A percentile compares a stretch with the other conserved stretches of the same genome.
Evolutionary conservation across 2,329 filamentous ascomycete genomes (phyloP).

Genomic region (Pseudogymnoascus sp.): DNA sequence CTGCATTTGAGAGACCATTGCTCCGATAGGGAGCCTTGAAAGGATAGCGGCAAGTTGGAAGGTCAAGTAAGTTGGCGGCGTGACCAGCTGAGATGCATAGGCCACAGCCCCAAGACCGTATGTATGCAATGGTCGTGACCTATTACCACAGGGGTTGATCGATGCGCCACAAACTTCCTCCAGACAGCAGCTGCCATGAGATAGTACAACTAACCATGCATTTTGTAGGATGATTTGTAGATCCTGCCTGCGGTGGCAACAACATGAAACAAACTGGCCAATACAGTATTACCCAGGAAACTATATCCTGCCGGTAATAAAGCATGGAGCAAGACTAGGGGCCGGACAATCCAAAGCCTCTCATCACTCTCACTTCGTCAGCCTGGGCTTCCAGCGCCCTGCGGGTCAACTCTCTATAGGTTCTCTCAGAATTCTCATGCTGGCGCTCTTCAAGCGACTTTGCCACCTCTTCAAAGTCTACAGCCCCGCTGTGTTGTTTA

Average conservation of each 20-base stretch:
- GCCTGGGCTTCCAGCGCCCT: conserved; percentile 68
- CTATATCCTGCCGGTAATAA: neutral
- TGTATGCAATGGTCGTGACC: neutral
- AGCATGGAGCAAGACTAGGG: neutral
- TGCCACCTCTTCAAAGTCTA: conserved; percentile 41
- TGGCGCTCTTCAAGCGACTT: conserved; percentile 38
- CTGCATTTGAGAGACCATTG: neutral
- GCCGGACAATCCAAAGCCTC: conserved; percentile 47
- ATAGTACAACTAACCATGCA: neutral
- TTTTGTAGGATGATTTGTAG: neutral
- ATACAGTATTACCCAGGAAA: neutral
- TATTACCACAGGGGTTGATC: neutral
- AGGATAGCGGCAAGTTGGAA: neutral
- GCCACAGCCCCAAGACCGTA: neutral
- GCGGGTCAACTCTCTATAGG: conserved; percentile 65
- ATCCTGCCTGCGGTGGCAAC: neutral
- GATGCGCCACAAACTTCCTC: neutral
- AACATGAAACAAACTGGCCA: neutral
- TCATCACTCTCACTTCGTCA: conserved; percentile 68
- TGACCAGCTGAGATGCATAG: neutral
- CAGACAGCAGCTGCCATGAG: neutral
- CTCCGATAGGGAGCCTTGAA: conserved; percentile 1
- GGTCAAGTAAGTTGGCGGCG: neutral
- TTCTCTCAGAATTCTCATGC: conserved; percentile 47
- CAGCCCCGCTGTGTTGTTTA: conserved; percentile 39